phyloP scores from a whole-genome alignment of 2,329 filamentous ascomycete genomes.

The Fusarium virguliforme region DNA sequence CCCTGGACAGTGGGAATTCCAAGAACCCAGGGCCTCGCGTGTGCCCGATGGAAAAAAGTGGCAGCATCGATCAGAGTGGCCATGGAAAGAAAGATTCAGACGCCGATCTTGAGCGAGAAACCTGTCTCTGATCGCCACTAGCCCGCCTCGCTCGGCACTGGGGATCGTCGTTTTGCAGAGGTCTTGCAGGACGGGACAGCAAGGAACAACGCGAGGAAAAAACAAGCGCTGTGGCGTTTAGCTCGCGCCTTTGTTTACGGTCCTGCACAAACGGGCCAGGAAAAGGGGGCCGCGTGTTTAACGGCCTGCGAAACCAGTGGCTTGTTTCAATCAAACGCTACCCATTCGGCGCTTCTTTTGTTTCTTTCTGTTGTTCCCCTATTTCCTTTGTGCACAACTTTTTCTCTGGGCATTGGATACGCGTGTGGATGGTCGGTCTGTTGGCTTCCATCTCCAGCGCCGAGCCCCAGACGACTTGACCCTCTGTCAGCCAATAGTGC shows the following conservation, averaged over 20 bases:
- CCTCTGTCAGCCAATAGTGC: slow-evolving; percentile 8
- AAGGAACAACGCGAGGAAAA: neutral
- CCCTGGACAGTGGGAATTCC: slow-evolving; percentile 8
- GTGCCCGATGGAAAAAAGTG: slow-evolving; percentile 5
- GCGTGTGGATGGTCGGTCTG: slow-evolving; percentile 3
- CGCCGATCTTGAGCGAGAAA: slow-evolving; percentile 1
- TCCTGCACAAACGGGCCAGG: neutral
- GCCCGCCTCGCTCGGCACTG: slow-evolving; percentile 2
- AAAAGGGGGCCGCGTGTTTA: slow-evolving; percentile 8
- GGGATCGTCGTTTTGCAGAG: slow-evolving; percentile 6
- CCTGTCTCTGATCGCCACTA: slow-evolving; percentile 4
- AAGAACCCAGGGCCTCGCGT: neutral
- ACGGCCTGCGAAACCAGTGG: slow-evolving; percentile 6
- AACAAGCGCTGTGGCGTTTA: slow-evolving; percentile 11
- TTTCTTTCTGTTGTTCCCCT: neutral
- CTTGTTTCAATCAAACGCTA: slow-evolving; percentile 12
- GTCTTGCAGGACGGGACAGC: neutral
- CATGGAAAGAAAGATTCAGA: slow-evolving; percentile 5
- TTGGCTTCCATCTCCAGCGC: slow-evolving; percentile 2
- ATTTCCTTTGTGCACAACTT: neutral
- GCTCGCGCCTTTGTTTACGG: neutral
- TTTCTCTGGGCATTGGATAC: neutral
- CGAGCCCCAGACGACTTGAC: slow-evolving; percentile 1
- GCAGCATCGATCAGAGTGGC: slow-evolving; percentile 1
- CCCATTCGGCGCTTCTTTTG: neutral